Evolutionary conservation across 2,329 filamentous ascomycete genomes (phyloP), one percentile per base, ranked within the genome.

Genomic region (Nemania sp.): DNA sequence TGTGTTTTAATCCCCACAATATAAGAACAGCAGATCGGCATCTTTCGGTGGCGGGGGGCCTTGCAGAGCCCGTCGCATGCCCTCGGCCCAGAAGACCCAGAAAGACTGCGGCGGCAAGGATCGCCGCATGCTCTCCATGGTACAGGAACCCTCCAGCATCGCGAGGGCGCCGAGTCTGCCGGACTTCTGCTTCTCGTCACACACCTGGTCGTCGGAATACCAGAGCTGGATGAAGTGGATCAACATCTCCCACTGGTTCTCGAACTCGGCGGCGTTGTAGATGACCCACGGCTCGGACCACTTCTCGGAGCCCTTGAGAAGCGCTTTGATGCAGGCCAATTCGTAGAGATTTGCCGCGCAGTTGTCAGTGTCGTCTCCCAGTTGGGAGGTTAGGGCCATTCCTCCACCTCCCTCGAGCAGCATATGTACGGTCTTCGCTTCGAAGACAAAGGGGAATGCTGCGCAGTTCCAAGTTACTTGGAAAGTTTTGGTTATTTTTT

Each of bases 41-140:
- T 29, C 25, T 3, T 7, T 29, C 7, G 25, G 7, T 29, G 7
- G 25, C 25, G 4, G 3, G 3, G 25, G 25, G 25, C 7, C 3
- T 29, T 29, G 25, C 7, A 57, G 47, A 20, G 18, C 47, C 37
- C 39, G 47, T 29, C 47, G 46, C 55, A 58, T 52, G 2, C 49
- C 56, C 2, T 15, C n/a, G 17, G 20, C 7, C 49, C 42, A 59
- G 43, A 48, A 34, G 34, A 42, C 12, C 56, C 49, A 59, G 34
- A 59, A 59, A 17, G 49, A 40, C 7, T 6, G 21, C 15, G 2
- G 32, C 15, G 39, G 20, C 11, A 47, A n/a, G 9, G 10, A 21
- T 2, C 17, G 5, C 11, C 11, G 1, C 5, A 49, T 13, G 21
- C 12, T 25, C 2, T 25, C 12, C 10, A 39, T 7, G 2, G n/a